These are phyloP conservation scores for Tulasnella sp. DNA, from an alignment of 768 basidiomycete genomes.

Conservation along the genomic window DNA sequence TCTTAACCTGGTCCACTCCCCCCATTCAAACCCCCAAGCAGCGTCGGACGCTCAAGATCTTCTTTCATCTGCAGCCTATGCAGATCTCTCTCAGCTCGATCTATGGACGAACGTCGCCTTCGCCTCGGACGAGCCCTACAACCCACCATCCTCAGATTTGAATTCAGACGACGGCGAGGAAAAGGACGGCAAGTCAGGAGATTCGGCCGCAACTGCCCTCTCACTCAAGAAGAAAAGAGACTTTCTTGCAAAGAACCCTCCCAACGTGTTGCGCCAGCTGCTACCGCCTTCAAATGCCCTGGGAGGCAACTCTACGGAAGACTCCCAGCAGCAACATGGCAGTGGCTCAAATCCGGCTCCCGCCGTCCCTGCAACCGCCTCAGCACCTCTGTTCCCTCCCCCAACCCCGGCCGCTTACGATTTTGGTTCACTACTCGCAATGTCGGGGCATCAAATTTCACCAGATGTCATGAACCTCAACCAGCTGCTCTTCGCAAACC, in stretches of 20 bases:
- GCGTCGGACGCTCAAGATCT: slow-evolving; percentile 51
- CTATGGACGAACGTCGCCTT: slow-evolving; percentile 82
- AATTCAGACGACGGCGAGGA: slow-evolving; percentile 41
- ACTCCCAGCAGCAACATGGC: slow-evolving; percentile 36
- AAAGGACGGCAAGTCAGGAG: slow-evolving; percentile 45
- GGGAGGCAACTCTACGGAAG: slow-evolving; percentile 42
- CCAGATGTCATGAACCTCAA: slow-evolving; percentile 37
- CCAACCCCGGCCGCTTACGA: slow-evolving; percentile 44
- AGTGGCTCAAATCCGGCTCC: slow-evolving; percentile 35
- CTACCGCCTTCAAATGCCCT: background rate
- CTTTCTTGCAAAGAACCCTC: slow-evolving; percentile 14
- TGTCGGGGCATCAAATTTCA: slow-evolving; percentile 42
- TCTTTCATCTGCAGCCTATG: slow-evolving; percentile 53
- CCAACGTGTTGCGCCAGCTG: background rate
- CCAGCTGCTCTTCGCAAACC: slow-evolving; percentile 63
- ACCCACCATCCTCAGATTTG: slow-evolving; percentile 38
- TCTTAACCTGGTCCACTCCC: slow-evolving; percentile 73
- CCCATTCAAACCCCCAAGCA: slow-evolving; percentile 42
- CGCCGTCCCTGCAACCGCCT: slow-evolving; percentile 38
- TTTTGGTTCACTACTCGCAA: slow-evolving; percentile 43
- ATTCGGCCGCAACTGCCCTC: slow-evolving; percentile 17
- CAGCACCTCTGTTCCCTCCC: slow-evolving; percentile 2
- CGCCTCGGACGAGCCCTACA: slow-evolving; percentile 66
- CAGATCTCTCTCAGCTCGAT: slow-evolving; percentile 73
- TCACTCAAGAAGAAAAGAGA: slow-evolving; percentile 23